Evolutionary conservation across 2,329 filamentous ascomycete genomes (phyloP), one percentile per base, ranked within the genome.

Genomic region (Macrophomina pseudophaseolina): DNA sequence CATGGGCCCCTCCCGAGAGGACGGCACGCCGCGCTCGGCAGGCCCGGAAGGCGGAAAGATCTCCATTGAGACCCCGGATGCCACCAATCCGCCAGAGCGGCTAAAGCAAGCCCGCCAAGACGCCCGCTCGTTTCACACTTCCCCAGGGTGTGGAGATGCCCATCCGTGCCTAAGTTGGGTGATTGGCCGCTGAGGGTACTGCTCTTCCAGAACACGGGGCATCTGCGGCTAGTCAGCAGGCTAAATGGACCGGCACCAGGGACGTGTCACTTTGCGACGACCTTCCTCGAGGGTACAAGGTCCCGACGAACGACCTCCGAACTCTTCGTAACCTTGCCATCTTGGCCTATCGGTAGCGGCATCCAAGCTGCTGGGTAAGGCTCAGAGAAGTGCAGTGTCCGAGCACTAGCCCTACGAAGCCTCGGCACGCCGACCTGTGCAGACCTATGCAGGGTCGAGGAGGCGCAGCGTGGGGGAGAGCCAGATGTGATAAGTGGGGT

Each of bases 31-130:
- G 52, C n/a, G 14, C 30, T 40, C 58, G 44, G 58, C n/a, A 23
- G 8, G 11, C 44, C 42, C 58, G 44, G 58, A 44, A 48, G 44
- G 58, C 58, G 58, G 58, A 62, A 40, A 49, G 58, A 62, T 62
- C 58, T 49, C 58, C 58, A 49, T 28, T 35, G 48, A 8, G 30
- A 49, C 58, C 42, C 58, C 58, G 58, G 58, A 49, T 35, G 58
- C 58, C 6, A 40, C 58, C 16, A 38, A 23, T 49, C 58, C 58
- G 58, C 8, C 42, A n/a, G 32, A 18, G 4, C 44, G 58, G 58
- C 58, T 51, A n/a, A 51, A 49, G 5, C 58, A 23, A 23, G 16
- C 58, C 9, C 42, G 58, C 58, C 58, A 62, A 62, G 58, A 9
- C 44, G n/a, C 30, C 5, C 32, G 42, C 38, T 16, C 44, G 58